Evolutionary conservation across 2,329 filamentous ascomycete genomes (phyloP).

Genomic region (Penicillium sp.): DNA sequence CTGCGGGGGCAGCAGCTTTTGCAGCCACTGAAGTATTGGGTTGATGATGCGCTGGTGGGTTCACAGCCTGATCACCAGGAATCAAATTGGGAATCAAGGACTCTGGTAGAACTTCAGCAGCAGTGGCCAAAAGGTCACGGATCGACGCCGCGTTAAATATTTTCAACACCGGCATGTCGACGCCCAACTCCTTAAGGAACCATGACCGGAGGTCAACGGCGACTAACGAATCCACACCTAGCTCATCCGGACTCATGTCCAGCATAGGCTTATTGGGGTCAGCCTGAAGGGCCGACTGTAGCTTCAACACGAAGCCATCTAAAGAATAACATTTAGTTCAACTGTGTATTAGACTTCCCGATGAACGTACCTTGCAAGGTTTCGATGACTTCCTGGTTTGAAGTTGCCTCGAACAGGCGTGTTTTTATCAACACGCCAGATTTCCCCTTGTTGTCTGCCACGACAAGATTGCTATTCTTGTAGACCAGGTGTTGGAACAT

Average conservation of each 20-base stretch:
- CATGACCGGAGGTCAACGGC: conserved; percentile 31
- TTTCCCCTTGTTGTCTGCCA: conserved; percentile 17
- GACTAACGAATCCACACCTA: conserved; percentile 28
- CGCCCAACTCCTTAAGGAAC: conserved; percentile 25
- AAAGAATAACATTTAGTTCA: neutral
- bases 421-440: conserved; percentile 14
- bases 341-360: neutral
- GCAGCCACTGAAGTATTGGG: neutral
- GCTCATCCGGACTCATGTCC: conserved; percentile 20
- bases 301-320: conserved; percentile 21
- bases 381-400: conserved; percentile 11
- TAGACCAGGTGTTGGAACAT: conserved; percentile 26
- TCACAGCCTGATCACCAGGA: neutral
- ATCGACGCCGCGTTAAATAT: conserved; percentile 26
- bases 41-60: neutral
- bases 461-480: conserved; percentile 14
- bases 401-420: conserved; percentile 18
- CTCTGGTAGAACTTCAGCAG: conserved; percentile 11
- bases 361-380: conserved; percentile 16
- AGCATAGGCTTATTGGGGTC: conserved; percentile 18
- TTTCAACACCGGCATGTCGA: conserved; percentile 28
- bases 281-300: conserved; percentile 19
- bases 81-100: conserved; percentile 14
- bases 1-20: neutral
- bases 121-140: conserved; percentile 18